Percentiles rank a stretch among this genome's conserved stretches.
Evolutionary conservation across 2,329 filamentous ascomycete genomes (phyloP).

Genomic region (Chaetoscypha palmicola): DNA sequence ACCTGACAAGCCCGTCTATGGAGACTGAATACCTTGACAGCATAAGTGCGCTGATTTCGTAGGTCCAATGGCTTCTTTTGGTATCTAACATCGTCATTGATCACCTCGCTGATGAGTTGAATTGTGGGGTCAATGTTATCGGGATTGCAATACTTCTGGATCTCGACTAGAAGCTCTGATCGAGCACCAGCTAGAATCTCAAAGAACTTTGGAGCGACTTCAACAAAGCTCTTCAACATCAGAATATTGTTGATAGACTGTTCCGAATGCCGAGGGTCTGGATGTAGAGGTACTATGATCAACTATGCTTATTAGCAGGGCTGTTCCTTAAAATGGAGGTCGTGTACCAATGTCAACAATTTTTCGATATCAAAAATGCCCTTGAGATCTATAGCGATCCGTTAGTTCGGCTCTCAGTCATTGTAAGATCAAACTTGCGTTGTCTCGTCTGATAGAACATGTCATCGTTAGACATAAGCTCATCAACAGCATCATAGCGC

Average conservation of each 20-base stretch:
- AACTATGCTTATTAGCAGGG: conserved; percentile 43
- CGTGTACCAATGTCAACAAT: conserved; percentile 62
- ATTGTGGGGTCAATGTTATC: conserved; percentile 54
- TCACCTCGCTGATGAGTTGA: conserved; percentile 56
- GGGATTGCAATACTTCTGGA: conserved; percentile 63
- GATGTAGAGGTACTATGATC: conserved; percentile 64
- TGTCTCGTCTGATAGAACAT: conserved; percentile 73
- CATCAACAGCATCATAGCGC: conserved; percentile 76
- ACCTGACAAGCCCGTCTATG: not conserved
- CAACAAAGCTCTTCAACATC: conserved; percentile 76
- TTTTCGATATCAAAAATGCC: conserved; percentile 71
- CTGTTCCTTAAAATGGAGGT: not conserved
- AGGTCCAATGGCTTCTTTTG: conserved; percentile 75
- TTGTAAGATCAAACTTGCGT: conserved; percentile 38
- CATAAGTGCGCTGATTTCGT: conserved; percentile 84
- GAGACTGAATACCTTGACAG: conserved; percentile 57
- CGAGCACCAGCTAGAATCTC: conserved; percentile 59
- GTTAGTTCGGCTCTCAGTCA: not conserved
- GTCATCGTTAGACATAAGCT: conserved; percentile 73
- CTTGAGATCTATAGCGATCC: conserved; percentile 44
- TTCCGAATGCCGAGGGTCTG: conserved; percentile 62
- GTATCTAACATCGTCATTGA: conserved; percentile 77
- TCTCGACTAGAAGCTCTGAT: conserved; percentile 57
- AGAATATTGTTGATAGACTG: conserved; percentile 82
- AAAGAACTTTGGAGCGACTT: conserved; percentile 59